phyloP scores from a whole-genome alignment of 371 early-diverging fungal genomes.

The Coemansia sp. region DNA sequence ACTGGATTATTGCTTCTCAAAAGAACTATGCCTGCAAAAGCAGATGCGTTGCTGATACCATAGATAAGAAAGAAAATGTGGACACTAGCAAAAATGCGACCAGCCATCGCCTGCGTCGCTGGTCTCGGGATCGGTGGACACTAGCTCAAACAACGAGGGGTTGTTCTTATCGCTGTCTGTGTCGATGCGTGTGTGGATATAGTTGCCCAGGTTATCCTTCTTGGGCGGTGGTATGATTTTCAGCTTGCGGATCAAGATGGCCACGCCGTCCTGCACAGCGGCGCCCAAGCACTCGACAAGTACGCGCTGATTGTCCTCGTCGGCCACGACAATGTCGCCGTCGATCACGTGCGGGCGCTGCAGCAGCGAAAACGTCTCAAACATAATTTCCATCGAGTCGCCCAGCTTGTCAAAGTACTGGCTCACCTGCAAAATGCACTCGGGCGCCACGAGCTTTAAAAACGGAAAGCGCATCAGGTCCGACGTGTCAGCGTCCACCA shows the following conservation, averaged over 20 bases:
- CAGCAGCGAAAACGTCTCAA: slow-evolving; percentile 38
- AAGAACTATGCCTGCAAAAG: no score
- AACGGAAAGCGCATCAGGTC: slow-evolving; percentile 37
- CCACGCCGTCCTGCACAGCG: slow-evolving; percentile 38
- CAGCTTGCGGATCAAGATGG: slow-evolving; percentile 30
- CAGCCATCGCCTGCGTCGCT: slow-evolving; percentile 9
- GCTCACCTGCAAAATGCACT: slow-evolving; percentile 27
- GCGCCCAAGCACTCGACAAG: slow-evolving; percentile 44
- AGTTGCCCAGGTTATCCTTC: slow-evolving; percentile 20
- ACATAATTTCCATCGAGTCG: slow-evolving; percentile 30
- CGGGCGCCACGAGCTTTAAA: slow-evolving; percentile 39
- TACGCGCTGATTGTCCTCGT: slow-evolving; percentile 19
- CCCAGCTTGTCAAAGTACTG: slow-evolving; percentile 27
- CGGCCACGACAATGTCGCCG: slow-evolving; percentile 28
- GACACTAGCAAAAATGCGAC: slow-evolving; percentile 17
- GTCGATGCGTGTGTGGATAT: neutral
- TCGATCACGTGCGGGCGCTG: slow-evolving; percentile 35
- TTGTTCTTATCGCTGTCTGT: neutral
- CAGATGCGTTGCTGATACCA: no score
- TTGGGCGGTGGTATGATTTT: slow-evolving; percentile 15
- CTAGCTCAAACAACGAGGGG: neutral
- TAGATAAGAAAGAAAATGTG: neutral
- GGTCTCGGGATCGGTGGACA: slow-evolving; percentile 2
- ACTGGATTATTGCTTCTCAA: no score
- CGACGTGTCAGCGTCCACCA: slow-evolving; percentile 32